Base-by-base conservation (phyloP, 2,329 filamentous ascomycete genomes). In the Colletotrichum eremochloae region DNA sequence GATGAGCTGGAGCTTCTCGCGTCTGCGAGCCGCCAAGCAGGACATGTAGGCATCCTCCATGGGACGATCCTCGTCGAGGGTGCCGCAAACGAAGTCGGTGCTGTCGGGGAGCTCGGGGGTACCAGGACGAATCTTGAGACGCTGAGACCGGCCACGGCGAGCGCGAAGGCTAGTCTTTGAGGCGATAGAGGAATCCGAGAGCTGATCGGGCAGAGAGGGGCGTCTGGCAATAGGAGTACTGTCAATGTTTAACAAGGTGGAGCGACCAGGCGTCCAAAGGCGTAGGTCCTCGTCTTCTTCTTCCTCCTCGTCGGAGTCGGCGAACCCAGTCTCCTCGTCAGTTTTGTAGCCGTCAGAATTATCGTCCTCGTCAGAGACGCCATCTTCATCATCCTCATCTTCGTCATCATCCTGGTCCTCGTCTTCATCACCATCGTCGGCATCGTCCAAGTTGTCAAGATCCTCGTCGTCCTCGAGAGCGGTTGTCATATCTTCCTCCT, bases 1-100 rank as follows among this genome's bases (percentile, higher is more conserved):
- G 40, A 96, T 94, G 40, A 90, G 80, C 74, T 93, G 91, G 73
- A 95, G 92, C 83, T 95, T 97, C 76, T 92, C 91, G 58, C 92
- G 92, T 76, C 95, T 92, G 75, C 93, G 92, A 67, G 94, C 91
- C 78, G 95, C 93, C 70, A 97, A 88, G 77, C 93, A 94, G 2
- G 94, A 93, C 68, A 97, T 88, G 81, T 98, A 99, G 0, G 94
- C 96, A 76, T 95, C 94, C 80, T 99, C 96, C n/a, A 98, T 84
- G 3, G 95, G 94, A 56, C 94, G 91, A 78, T 99, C 96, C 82
- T 99, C 96, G 76, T 99, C 96, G 29, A 99, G 87, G 1, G 96
- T 99, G 71, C 96, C 96, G 78, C 96, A 98, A n/a, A 99, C 96
- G 76, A 99, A 99, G 81, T 99, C 96, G 18, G 96, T 98, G 82